These are phyloP conservation scores for Pseudocercospora fuligena DNA, from an alignment of 2,329 filamentous ascomycete genomes.

Conservation along the genomic window DNA sequence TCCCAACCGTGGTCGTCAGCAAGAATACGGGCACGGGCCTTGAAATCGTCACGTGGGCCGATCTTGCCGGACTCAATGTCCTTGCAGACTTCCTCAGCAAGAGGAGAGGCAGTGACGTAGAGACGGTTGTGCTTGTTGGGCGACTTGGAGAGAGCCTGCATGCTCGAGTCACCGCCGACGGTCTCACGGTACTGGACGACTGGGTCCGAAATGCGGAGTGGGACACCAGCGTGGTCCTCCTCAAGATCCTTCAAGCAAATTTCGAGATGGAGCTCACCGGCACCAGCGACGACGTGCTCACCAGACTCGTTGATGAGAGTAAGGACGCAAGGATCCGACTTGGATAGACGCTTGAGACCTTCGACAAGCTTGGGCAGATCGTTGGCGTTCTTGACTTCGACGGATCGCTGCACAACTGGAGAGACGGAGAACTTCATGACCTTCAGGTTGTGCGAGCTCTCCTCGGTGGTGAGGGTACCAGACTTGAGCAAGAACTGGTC, in stretches of 20 bases:
- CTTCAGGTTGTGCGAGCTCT: conserved; percentile 99
- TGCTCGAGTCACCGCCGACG: conserved; percentile 81
- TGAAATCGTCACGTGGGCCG: conserved; percentile 95
- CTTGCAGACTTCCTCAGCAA: conserved; percentile 87
- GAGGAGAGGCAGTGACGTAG: conserved; percentile 89
- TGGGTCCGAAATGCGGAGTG: conserved; percentile 95
- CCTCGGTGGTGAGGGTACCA: conserved; percentile 95
- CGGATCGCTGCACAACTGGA: conserved; percentile 96
- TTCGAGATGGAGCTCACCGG: conserved; percentile 96
- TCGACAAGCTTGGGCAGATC: conserved; percentile 99
- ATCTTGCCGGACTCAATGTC: conserved; percentile 94
- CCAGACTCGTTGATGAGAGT: conserved; percentile 87
- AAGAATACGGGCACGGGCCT: conserved; percentile 92
- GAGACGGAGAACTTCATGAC: conserved; percentile 99
- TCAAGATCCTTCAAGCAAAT: conserved; percentile 99
- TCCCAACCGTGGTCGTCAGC: conserved; percentile 99
- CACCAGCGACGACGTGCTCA: conserved; percentile 99
- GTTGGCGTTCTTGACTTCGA: conserved; percentile 99
- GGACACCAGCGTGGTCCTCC: conserved; percentile 98
- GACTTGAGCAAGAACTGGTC: conserved; percentile 99
- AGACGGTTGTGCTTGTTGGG: conserved; percentile 99
- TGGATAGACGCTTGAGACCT: conserved; percentile 99
- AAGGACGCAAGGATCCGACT: conserved; percentile 98
- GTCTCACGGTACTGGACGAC: conserved; percentile 99
- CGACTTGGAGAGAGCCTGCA: conserved; percentile 97